Conservation (phyloP, 352 stramenopile genomes). For the Pythium chondricola region DNA sequence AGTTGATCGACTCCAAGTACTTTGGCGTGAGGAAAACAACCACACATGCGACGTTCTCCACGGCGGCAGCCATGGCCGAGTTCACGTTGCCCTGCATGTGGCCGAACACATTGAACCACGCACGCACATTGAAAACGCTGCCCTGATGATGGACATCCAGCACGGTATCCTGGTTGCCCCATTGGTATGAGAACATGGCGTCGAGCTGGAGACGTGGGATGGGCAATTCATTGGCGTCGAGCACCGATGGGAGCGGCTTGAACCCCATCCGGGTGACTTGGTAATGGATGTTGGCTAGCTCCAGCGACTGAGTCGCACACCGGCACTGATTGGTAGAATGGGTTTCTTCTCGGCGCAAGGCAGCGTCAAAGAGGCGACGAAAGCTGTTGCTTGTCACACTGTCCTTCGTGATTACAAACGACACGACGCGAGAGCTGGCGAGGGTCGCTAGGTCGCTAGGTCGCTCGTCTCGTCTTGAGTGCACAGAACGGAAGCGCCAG, state of each 20-base stretch:
- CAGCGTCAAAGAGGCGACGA: constrained; percentile 30
- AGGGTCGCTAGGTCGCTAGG: constrained; percentile 18
- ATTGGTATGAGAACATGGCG: constrained; percentile 59
- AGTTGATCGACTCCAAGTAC: constrained; percentile 49
- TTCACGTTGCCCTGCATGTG: constrained; percentile 69
- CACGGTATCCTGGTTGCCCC: constrained; percentile 31
- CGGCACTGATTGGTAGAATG: constrained; percentile 37
- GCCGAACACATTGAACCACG: constrained; percentile 55
- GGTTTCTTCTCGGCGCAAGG: constrained; percentile 28
- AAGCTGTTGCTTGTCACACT: constrained; percentile 16
- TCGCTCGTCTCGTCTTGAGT: constrained; percentile 17
- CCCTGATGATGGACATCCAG: constrained; percentile 40
- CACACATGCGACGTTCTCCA: constrained; percentile 50
- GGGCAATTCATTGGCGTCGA: constrained; percentile 31
- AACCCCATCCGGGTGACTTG: constrained; percentile 29
- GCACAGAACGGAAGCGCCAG: constrained; percentile 9
- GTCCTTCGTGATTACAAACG: constrained; percentile 35
- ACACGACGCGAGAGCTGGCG: constrained; percentile 16
- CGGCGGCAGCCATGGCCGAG: constrained; percentile 45
- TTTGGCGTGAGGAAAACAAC: constrained; percentile 44
- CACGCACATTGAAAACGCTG: constrained; percentile 25
- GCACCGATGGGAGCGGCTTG: constrained; percentile 22
- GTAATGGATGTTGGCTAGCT: constrained; percentile 29
- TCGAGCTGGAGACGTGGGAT: constrained; percentile 34
- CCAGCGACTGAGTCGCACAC: constrained; percentile 24